Evolutionary conservation across 2,329 filamentous ascomycete genomes (phyloP).

Genomic region (Penicillium capsulatum): DNA sequence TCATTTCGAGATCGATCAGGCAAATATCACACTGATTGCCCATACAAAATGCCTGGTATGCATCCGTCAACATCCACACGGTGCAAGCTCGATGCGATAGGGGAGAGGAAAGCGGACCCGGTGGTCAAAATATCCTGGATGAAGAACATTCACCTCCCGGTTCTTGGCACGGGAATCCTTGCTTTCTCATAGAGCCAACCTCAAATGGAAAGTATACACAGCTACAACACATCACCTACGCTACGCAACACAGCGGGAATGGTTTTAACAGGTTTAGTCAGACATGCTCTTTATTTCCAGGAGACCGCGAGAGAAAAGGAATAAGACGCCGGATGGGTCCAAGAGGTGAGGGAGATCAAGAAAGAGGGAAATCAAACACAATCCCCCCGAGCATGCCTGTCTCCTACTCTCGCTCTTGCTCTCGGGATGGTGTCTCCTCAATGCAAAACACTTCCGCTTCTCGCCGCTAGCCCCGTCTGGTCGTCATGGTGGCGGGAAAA

Average conservation of each 20-base stretch:
- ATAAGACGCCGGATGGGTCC: slow-evolving; percentile 27
- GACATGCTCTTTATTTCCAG: slow-evolving; percentile 32
- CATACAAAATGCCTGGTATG: too few species aligned
- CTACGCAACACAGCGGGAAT: slow-evolving; percentile 10
- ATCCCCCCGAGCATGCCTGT: slow-evolving; percentile 13
- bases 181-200: too few species aligned
- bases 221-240: neutral
- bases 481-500: slow-evolving; percentile 22
- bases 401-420: slow-evolving; percentile 24
- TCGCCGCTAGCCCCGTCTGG: slow-evolving; percentile 28
- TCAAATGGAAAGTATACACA: too few species aligned
- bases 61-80: too few species aligned
- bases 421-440: slow-evolving; percentile 21
- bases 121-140: too few species aligned
- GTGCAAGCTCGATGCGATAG: too few species aligned
- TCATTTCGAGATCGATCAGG: too few species aligned
- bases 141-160: too few species aligned
- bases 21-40: too few species aligned
- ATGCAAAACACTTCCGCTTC: slow-evolving; percentile 17
- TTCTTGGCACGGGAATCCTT: too few species aligned
- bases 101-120: too few species aligned
- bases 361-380: slow-evolving; percentile 22
- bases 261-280: slow-evolving; percentile 24
- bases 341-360: slow-evolving; percentile 26
- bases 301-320: slow-evolving; percentile 28